phyloP scores from a whole-genome alignment of 2,329 filamentous ascomycete species.

The Aaosphaeria pasadenensis region DNA sequence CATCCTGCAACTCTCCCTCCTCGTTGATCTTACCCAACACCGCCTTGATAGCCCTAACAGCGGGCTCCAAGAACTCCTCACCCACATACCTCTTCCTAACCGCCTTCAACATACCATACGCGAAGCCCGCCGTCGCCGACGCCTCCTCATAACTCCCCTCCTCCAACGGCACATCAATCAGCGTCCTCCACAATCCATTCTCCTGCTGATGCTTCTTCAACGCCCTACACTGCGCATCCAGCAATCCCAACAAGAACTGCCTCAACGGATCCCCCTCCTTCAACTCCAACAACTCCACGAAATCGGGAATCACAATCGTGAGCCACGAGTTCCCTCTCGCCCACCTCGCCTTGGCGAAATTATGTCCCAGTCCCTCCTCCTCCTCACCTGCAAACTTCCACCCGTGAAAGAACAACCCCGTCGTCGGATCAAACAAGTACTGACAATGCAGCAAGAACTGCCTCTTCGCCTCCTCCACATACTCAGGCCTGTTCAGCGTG shows the following conservation, averaged over 20 bases:
- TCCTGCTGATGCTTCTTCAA: constrained; percentile 58
- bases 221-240: constrained; percentile 67
- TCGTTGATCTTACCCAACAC: constrained; percentile 64
- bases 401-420: constrained; percentile 77
- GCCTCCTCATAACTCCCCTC: constrained; percentile 74
- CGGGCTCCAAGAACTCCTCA: constrained; percentile 58
- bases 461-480: constrained; percentile 72
- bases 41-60: constrained; percentile 63
- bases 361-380: constrained; percentile 44
- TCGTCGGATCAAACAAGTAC: constrained; percentile 70
- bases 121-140: constrained; percentile 77
- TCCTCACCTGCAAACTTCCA: constrained; percentile 69
- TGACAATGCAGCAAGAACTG: constrained; percentile 77
- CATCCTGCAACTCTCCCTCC: constrained; percentile 68
- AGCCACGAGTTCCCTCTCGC: constrained; percentile 69
- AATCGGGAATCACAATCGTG: constrained; percentile 80
- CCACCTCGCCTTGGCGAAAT: constrained; percentile 56
- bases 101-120: constrained; percentile 75
- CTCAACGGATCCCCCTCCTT: constrained; percentile 59
- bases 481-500: constrained; percentile 66
- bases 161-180: constrained; percentile 64
- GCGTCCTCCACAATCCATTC: constrained; percentile 70
- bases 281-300: constrained; percentile 69
- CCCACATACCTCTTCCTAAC: constrained; percentile 67
- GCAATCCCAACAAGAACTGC: constrained; percentile 57